phyloP scores from a whole-genome alignment of 73 alveolate species.

The Blepharisma stoltei region DNA sequence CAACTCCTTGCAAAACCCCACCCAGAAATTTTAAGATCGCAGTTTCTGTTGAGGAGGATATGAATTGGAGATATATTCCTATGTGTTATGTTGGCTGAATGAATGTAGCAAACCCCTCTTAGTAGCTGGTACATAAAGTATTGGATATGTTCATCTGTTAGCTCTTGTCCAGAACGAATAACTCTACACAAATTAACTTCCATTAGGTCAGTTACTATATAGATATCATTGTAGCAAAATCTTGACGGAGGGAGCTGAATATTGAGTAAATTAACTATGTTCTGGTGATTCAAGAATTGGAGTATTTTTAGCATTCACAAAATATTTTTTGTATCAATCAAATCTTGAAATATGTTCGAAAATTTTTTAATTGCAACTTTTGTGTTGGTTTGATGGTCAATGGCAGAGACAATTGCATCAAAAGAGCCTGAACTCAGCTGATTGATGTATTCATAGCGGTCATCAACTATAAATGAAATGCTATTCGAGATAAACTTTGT shows the following conservation, averaged over 20 bases:
- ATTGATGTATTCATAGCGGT: conserved; percentile 72
- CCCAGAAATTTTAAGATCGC: conserved; percentile 90
- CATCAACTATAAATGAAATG: conserved; percentile 75
- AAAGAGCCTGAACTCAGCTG: conserved; percentile 85
- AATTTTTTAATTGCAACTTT: conserved; percentile 96
- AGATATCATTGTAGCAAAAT: conserved; percentile 86
- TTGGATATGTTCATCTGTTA: conserved; percentile 77
- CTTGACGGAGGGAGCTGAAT: conserved; percentile 84
- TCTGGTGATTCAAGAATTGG: conserved; percentile 81
- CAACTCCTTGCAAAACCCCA: conserved; percentile 81
- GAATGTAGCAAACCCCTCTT: conserved; percentile 84
- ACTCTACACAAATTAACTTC: conserved; percentile 93
- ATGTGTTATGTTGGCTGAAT: conserved; percentile 91
- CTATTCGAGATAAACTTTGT: not conserved
- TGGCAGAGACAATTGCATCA: conserved; percentile 91
- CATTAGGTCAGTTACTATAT: conserved; percentile 88
- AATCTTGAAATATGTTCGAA: conserved; percentile 81
- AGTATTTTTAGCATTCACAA: conserved; percentile 84
- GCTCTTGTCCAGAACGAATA: conserved; percentile 80
- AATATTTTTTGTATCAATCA: conserved; percentile 83
- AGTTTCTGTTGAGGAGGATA: conserved; percentile 83
- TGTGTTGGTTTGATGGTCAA: conserved; percentile 63
- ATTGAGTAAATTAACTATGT: conserved; percentile 66
- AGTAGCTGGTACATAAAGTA: conserved; percentile 78
- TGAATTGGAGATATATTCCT: conserved; percentile 93